Evolutionary conservation across 2,329 filamentous ascomycete genomes (phyloP), one percentile per base, ranked within the genome.

Genomic region (Paraphaeosphaeria sporulosa): DNA sequence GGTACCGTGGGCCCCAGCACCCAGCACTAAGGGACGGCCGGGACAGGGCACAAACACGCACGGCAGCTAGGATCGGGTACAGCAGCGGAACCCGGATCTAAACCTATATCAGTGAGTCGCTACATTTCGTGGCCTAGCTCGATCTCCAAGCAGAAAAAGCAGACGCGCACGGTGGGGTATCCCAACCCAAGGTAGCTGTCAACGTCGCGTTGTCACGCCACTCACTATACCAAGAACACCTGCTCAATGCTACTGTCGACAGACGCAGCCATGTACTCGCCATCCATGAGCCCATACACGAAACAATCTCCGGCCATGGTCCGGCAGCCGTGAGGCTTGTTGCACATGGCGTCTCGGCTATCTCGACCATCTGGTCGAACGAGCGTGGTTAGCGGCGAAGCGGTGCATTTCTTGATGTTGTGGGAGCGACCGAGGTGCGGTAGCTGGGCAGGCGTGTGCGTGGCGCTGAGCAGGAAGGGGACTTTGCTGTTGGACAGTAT

Each of bases 241-340:
- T 59, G 55, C 12, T 19, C 32, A 6, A 44, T 23, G 13, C 15
- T 25, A 2, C 17, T 19, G 7, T 3, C 8, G 13, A 49, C 23
- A 15, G 56, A 36, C n/a, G 61, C 62, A 40, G 38, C 57, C 44
- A 32, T 2, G 30, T 12, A 32, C 30, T 66, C 64, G 12, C 66
- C 65, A 43, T 69, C 65, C 66, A 67, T 68, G 34, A 62, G 36
- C 10, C 62, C 66, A 40, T 68, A 61, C n/a, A 58, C 48, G 38
- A 66, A 69, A 34, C 66, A 66, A 48, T 68, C 66, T 3, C 66
- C 66, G 21, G 66, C 50, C n/a, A 68, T 51, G 15, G 23, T 52
- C 36, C 56, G 56, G 48, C 56, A 55, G 44, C 23, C 43, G 34
- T 63, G 55, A 32, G 53, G 8, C 13, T 56, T 27, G 21, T 43